These are phyloP conservation scores for Microcos paniculata DNA, from an alignment of 345 rosid species.

Conservation along the genomic window DNA sequence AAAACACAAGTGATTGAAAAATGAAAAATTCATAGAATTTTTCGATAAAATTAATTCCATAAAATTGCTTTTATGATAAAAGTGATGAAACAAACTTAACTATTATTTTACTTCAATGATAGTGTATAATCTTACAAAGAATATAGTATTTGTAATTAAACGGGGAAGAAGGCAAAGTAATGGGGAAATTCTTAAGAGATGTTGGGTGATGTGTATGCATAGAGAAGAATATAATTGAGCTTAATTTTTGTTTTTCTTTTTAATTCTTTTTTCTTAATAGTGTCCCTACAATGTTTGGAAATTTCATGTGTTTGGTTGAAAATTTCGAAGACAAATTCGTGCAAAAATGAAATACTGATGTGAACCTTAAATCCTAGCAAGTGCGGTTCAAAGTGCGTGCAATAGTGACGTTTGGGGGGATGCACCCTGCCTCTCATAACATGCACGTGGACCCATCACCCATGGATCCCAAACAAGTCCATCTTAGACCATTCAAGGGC, in stretches of 20 bases:
- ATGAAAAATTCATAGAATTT: too few species aligned
- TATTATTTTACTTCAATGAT: too few species aligned
- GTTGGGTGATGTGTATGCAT: constrained; percentile 1
- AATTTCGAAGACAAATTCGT: background rate
- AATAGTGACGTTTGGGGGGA: constrained; percentile 26
- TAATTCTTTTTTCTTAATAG: background rate
- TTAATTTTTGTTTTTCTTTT: background rate
- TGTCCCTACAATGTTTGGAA: background rate
- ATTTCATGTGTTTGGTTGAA: background rate
- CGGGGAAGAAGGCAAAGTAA: background rate
- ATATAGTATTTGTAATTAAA: too few species aligned
- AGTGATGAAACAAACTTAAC: too few species aligned
- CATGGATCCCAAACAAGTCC: constrained; percentile 21
- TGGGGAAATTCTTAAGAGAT: background rate
- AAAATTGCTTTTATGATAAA: too few species aligned
- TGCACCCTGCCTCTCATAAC: constrained; percentile 27
- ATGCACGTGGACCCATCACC: constrained; percentile 45
- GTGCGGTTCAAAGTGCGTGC: constrained; percentile 24
- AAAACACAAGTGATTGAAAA: too few species aligned
- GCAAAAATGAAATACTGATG: constrained; percentile 16
- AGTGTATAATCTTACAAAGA: too few species aligned
- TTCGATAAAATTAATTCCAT: too few species aligned
- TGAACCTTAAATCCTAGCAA: constrained; percentile 43
- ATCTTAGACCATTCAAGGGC: constrained; percentile 26
- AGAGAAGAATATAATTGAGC: background rate